Evolutionary conservation across 345 rosid species (phyloP), one percentile per base, ranked within the genome.

Genomic region (Nasturtium officinale): DNA sequence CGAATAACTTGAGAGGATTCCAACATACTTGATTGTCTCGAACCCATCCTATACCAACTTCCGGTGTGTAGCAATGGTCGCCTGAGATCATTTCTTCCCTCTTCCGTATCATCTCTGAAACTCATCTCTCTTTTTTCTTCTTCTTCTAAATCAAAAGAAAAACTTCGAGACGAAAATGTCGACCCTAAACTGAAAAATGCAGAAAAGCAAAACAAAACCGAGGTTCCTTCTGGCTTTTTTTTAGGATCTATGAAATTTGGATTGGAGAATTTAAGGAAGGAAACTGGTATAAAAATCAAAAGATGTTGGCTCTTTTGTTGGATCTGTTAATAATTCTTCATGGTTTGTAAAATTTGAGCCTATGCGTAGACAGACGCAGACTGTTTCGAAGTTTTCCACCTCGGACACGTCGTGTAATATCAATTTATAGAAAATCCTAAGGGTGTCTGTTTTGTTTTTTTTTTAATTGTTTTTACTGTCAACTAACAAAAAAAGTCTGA

Each of bases 1-100:
- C 97, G 90, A 48, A 94, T 87, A 62, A 20, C 93, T 70, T 81
- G 89, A 32, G 97, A 83, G 0, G 97, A 94, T 6, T 92, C 94
- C 90, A 89, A 37, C 96, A 88, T 84, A 75, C 98, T 91, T 23
- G 98, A 94, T 62, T 90, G 95, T 75, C 85, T 85, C 0, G 98
- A 94, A 58, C 96, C 87, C 98, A 94, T 94, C 8, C 97, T 84
- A 63, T 94, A 94, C 98, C 98, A 94, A 58, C 98, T 94, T 37
- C 98, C 98, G 0, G 98, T 94, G 69, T 94, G 98, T 55, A 94
- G 79, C 73, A 94, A 89, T 2, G 97, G 98, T 77, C 88, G 79
- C 79, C 96, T 74, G 11, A 88, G 63, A 81, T 91, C 95, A 65
- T 76, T 76, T 40, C 90, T 89, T 32, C 81, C 97, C 10, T 91